Evolutionary conservation across 2,329 filamentous ascomycete genomes (phyloP), one percentile per base, ranked within the genome.

Genomic region (Aureobasidium sp.): DNA sequence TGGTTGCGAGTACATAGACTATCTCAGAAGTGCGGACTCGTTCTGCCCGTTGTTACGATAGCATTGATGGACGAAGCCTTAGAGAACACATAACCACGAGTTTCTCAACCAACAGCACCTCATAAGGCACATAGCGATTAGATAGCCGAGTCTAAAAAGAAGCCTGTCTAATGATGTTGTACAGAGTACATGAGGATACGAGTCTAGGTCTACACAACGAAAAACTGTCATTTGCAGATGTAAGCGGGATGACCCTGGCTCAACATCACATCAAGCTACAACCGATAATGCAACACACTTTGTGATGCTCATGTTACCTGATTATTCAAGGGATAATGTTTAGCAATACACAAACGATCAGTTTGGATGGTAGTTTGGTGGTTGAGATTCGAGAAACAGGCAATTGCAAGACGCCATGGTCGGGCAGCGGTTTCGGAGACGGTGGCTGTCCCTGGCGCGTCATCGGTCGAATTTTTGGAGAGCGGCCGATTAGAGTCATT

Each of bases 391-490:
- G 48, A 50, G 19, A 15, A 33, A 35, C 24, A 27, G n/a, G 52
- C 33, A 37, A 37, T 37, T 11, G 40, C 19, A 15, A 9, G 40
- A 44, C 19, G 19, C 19, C 19, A 44, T 44, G 40, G 42, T 45
- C 42, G 42, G 42, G 2, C 24, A 50, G 57, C 57, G 57, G 27
- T 40, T 22, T 60, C 44, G 57, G 57, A 24, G 44, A 33, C 9
- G 22, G 22, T 9, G 27, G 44, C 54, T 27, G 54, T 3, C 44
- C 24, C 45, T 48, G 14, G 45, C 31, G 47, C 57, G 57, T 60
- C 57, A 60, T 60, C 56, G 57, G 57, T 24, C 35, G 57, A 60
- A 50, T 60, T 60, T 60, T 60, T 60, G 57, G 57, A 50, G 57
- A 49, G 44, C 2, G 45, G 44, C 33, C 12, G 40, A 47, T 35